A percentile compares a stretch with the other conserved stretches of the same genome.
Conservation (phyloP, 768 basidiomycete genomes). For the Cystofilobasidium macerans region DNA sequence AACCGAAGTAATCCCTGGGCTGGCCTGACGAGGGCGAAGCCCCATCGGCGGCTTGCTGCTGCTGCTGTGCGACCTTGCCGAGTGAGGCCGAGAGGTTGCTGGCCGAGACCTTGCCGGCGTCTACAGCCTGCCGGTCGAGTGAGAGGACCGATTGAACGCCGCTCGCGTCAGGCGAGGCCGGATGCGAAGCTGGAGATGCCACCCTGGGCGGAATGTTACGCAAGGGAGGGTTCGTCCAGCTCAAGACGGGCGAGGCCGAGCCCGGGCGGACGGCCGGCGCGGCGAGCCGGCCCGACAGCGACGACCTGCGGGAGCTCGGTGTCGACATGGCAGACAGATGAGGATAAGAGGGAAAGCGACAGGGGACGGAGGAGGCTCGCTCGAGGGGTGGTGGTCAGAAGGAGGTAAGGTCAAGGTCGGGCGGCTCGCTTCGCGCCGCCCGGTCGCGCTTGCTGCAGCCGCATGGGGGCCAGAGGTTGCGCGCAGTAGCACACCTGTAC, state of each 20-base stretch:
- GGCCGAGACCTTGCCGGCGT: not conserved
- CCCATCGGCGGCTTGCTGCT: not conserved
- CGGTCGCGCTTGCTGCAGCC: too few species aligned
- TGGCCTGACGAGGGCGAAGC: not conserved
- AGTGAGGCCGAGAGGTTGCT: slow-evolving; percentile 1
- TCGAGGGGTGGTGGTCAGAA: too few species aligned
- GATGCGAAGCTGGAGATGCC: not conserved
- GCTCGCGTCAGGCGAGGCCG: not conserved
- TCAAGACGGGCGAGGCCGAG: not conserved
- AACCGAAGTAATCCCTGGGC: not conserved
- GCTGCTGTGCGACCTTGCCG: not conserved
- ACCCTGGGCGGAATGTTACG: not conserved
- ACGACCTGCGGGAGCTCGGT: not conserved
- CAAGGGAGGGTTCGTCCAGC: slow-evolving; percentile 8
- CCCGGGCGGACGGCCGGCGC: not conserved
- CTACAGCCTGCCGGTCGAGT: not conserved
- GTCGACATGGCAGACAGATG: not conserved
- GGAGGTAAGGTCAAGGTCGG: too few species aligned
- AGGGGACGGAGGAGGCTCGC: too few species aligned
- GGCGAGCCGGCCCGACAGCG: not conserved
- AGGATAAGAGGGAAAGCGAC: too few species aligned
- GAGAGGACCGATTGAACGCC: not conserved
- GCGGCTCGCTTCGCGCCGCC: too few species aligned
- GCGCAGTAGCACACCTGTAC: too few species aligned
- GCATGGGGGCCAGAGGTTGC: too few species aligned